Conservation (phyloP, 2,329 filamentous ascomycete species). For the Monilinia fructigena region DNA sequence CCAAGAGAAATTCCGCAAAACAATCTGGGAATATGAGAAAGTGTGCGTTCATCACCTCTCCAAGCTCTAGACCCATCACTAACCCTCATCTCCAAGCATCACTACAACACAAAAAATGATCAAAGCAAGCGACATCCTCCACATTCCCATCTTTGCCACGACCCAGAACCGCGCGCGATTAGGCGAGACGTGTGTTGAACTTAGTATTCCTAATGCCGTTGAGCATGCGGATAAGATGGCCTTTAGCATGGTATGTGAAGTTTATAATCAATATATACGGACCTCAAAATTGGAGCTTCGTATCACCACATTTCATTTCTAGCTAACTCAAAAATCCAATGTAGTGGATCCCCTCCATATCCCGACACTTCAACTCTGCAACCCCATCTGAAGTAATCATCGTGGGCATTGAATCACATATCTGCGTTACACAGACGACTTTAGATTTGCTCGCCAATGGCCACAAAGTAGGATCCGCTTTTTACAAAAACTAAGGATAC, state of each 20-base stretch:
- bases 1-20: conserved; percentile 85
- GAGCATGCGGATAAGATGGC: conserved; percentile 77
- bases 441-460: conserved; percentile 74
- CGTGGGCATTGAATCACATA: conserved; percentile 89
- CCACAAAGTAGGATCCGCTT: conserved; percentile 57
- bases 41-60: conserved; percentile 52
- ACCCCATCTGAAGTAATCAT: conserved; percentile 63
- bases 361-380: conserved; percentile 42
- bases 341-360: conserved; percentile 63
- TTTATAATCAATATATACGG: background rate
- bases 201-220: conserved; percentile 54
- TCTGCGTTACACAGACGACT: conserved; percentile 91
- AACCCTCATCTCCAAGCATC: conserved; percentile 48
- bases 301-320: background rate
- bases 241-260: conserved; percentile 68
- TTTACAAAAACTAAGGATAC: background rate
- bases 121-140: conserved; percentile 60
- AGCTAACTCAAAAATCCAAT: background rate
- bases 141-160: conserved; percentile 79
- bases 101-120: conserved; percentile 68
- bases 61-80: background rate
- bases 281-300: background rate
- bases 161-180: conserved; percentile 80
- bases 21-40: conserved; percentile 82
- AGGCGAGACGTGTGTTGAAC: conserved; percentile 74